A percentile compares a stretch with the other conserved stretches of the same genome.
Evolutionary conservation across 352 stramenopile species (phyloP).

Genomic region (Phytophthora boehmeriae): DNA sequence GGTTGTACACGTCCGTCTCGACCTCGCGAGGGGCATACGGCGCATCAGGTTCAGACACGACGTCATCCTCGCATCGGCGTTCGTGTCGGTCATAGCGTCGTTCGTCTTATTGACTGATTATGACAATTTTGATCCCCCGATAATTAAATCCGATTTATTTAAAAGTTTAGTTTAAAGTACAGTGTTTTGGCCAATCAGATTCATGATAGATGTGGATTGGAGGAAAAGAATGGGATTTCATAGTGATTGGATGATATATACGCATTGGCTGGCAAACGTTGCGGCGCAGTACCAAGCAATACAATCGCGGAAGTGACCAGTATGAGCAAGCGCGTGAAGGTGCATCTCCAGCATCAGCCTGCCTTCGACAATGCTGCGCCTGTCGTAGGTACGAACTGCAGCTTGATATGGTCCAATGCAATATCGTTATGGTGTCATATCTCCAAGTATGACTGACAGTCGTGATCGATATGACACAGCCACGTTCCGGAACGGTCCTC

Average conservation of each 20-base stretch:
- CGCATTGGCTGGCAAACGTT: conserved; percentile 41
- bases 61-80: conserved; percentile 60
- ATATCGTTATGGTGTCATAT: not conserved
- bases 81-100: conserved; percentile 18
- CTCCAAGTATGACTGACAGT: not conserved
- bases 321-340: conserved; percentile 69
- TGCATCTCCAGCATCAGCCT: conserved; percentile 66
- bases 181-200: too few species aligned
- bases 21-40: conserved; percentile 89
- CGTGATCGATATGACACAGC: conserved; percentile 40
- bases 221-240: conserved; percentile 8
- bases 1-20: conserved; percentile 82
- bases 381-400: conserved; percentile 55
- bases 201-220: conserved; percentile 16
- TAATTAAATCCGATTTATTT: too few species aligned
- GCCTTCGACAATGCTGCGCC: conserved; percentile 61
- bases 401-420: not conserved
- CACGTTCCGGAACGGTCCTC: conserved; percentile 83
- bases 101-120: conserved; percentile 19
- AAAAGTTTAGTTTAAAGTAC: too few species aligned
- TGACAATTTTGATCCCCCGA: not conserved
- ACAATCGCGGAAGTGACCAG: conserved; percentile 1
- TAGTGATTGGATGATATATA: not conserved
- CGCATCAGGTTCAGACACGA: conserved; percentile 90
- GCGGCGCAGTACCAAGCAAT: conserved; percentile 26